phyloP scores from a whole-genome alignment of 2,329 filamentous ascomycete species.

The Trichoderma endophyticum region DNA sequence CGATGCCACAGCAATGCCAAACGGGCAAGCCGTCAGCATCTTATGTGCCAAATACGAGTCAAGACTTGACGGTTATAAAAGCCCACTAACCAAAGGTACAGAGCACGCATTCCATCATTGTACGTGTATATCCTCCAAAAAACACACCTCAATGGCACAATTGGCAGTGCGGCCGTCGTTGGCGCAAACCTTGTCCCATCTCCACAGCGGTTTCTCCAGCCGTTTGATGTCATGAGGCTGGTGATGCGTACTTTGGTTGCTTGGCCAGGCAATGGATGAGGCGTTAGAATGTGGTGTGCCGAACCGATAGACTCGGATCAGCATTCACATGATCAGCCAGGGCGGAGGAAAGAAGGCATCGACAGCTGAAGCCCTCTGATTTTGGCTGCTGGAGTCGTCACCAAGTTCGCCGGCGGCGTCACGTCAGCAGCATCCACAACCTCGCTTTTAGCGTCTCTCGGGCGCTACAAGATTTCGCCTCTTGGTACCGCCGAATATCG shows the following conservation, averaged over 20 bases:
- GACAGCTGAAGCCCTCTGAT: not conserved
- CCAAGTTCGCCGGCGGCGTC: not conserved
- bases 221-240: constrained; percentile 15
- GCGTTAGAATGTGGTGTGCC: not conserved
- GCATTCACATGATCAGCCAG: not conserved
- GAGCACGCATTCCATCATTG: not conserved
- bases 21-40: not conserved
- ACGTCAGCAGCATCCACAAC: constrained; percentile 16
- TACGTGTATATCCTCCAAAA: not conserved
- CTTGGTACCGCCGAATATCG: not conserved
- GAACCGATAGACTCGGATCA: not conserved
- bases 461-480: not conserved
- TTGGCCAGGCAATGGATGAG: not conserved
- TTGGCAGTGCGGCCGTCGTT: not conserved
- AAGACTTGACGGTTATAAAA: not conserved
- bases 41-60: not conserved
- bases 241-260: not conserved
- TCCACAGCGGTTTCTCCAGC: not conserved
- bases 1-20: not conserved
- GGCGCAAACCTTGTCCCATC: constrained; percentile 11
- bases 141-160: not conserved
- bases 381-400: not conserved
- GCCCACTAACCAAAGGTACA: not conserved
- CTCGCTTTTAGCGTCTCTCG: not conserved
- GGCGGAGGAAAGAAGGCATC: not conserved